Conservation (phyloP, 305 asterid species). For the Fraxinus dipetala region DNA sequence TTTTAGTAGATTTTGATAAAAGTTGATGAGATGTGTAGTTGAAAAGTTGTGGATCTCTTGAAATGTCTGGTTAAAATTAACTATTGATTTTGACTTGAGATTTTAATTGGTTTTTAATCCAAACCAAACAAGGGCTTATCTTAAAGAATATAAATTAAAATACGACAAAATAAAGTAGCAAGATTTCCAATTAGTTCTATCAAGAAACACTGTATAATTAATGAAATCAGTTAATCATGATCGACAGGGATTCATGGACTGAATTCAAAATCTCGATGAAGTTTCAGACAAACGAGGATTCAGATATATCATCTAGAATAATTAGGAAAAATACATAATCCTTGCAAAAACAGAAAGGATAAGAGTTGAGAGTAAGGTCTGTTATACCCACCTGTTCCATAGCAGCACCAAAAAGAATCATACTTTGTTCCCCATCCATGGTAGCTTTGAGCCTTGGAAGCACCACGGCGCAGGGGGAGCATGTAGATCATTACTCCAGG, state of each 20-base stretch:
- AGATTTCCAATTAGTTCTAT: neutral
- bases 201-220: neutral
- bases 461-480: slow-evolving; percentile 76
- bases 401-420: slow-evolving; percentile 90
- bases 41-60: no score
- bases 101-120: no score
- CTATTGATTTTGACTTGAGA: no score
- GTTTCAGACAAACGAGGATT: neutral
- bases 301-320: neutral
- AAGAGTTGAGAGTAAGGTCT: neutral
- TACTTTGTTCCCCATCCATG: slow-evolving; percentile 75
- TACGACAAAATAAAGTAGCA: neutral
- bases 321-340: neutral
- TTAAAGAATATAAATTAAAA: neutral
- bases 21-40: no score
- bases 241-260: neutral
- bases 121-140: neutral
- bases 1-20: no score
- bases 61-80: no score
- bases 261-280: neutral
- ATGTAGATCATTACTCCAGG: slow-evolving; percentile 89
- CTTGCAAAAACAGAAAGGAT: neutral
- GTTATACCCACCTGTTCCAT: slow-evolving; percentile 68
- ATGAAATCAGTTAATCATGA: neutral
- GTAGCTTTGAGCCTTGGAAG: slow-evolving; percentile 68